Evolutionary conservation across 179 eudicot genomes (phyloP), one percentile per base, ranked within the genome.

Genomic region (Patellifolia procumbens): DNA sequence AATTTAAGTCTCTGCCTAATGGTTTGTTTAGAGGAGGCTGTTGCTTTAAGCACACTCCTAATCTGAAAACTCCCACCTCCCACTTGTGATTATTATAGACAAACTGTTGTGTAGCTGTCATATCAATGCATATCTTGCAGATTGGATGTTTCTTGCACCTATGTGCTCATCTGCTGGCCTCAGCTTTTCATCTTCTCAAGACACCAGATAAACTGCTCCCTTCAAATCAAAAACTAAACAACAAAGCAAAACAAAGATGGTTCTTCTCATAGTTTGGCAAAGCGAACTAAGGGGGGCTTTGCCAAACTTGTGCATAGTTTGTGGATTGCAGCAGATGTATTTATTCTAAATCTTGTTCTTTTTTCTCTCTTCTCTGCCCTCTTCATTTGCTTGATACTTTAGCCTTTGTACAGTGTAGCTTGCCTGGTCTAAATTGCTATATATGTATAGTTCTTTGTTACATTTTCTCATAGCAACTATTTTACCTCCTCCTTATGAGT

Each of bases 231-330:
- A 22, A 24, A 32, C 32, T 26, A 24, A 32, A 24, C 26, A 17
- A 46, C 11, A 35, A 34, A 46, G 28, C 24, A 20, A 34, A 10
- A 5, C 7, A 34, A 52, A 42, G 46, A n/a, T n/a, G n/a, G n/a
- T n/a, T n/a, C n/a, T n/a, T n/a, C n/a, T n/a, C n/a, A n/a, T n/a
- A n/a, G n/a, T n/a, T n/a, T n/a, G n/a, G n/a, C n/a, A n/a, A n/a
- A n/a, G n/a, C n/a, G n/a, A n/a, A n/a, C n/a, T n/a, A 35, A 63
- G 58, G 58, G 10, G 28, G 26, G 58, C 24, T n/a, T n/a, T n/a
- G n/a, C n/a, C n/a, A 39, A 46, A 58, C 69, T 29, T 74, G 77
- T 79, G 52, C 37, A 67, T 68, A 46, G 48, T 66, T n/a, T 58
- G 66, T 58, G 72, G 24, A 73, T 22, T 17, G 28, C 65, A 20